Conservation (phyloP, 2,329 filamentous ascomycete species). For the Colletotrichum kahawae region DNA sequence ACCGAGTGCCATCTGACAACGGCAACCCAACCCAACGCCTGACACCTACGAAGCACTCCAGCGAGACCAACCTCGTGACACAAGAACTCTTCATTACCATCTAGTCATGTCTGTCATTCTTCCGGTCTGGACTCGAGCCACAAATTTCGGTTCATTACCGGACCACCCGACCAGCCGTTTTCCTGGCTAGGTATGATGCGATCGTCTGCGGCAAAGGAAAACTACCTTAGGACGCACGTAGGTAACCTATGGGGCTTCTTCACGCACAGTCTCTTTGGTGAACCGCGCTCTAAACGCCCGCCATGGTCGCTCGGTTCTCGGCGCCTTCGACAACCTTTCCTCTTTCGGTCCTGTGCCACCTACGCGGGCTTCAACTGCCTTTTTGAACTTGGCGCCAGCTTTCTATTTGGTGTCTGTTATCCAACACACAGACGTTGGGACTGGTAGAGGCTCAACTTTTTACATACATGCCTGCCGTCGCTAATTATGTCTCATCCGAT, state of each 20-base stretch:
- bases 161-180: neutral
- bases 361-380: neutral
- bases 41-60: no score
- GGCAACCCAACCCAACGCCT: neutral
- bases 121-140: no score
- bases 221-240: neutral
- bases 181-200: neutral
- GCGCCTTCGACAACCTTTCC: conserved; percentile 1
- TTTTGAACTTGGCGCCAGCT: neutral
- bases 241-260: neutral
- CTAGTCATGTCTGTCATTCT: no score
- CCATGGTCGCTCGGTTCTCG: neutral
- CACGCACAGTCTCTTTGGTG: neutral
- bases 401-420: neutral
- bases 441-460: neutral
- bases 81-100: neutral
- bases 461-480: neutral
- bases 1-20: neutral
- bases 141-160: neutral
- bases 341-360: neutral
- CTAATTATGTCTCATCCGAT: neutral
- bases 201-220: neutral
- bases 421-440: neutral
- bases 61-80: no score
- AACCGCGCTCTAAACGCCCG: neutral